A percentile compares a stretch with the other conserved stretches of the same genome.
These are phyloP conservation scores for Pecoramyces ruminantium DNA, from an alignment of 192 early-diverging fungal species.

Conservation along the genomic window DNA sequence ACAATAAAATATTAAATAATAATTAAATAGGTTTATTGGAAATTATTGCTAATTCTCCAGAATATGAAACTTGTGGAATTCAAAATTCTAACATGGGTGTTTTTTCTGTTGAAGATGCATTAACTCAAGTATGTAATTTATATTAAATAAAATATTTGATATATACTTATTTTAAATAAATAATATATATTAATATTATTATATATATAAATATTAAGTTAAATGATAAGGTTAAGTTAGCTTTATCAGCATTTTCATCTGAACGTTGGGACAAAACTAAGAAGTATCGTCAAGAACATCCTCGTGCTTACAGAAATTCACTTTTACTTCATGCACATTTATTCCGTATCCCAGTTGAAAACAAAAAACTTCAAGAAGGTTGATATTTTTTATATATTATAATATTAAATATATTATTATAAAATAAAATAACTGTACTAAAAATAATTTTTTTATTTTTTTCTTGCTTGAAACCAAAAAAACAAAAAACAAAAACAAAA, in stretches of 20 bases:
- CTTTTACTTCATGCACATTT: constrained; percentile 73
- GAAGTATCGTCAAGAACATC: constrained; percentile 25
- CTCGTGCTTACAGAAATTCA: constrained; percentile 22
- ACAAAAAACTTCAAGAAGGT: constrained; percentile 16
- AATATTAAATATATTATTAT: too few relatives aligned
- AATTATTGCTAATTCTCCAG: neutral
- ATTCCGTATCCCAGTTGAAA: constrained; percentile 44
- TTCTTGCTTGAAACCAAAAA: too few relatives aligned
- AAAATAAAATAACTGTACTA: too few relatives aligned
- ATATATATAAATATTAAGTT: neutral
- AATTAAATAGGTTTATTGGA: neutral
- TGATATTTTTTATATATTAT: too few relatives aligned
- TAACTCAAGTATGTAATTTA: neutral
- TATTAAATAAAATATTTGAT: too few relatives aligned
- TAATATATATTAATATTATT: too few relatives aligned
- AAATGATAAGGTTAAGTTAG: constrained; percentile 18
- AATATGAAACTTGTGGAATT: neutral
- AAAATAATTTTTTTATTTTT: too few relatives aligned
- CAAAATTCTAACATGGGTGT: neutral
- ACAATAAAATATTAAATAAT: too few relatives aligned
- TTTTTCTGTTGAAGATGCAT: neutral
- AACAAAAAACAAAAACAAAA: neutral
- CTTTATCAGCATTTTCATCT: constrained; percentile 31
- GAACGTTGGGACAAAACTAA: constrained; percentile 45
- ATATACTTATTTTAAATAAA: too few relatives aligned